Base-by-base conservation (phyloP, 768 basidiomycete genomes). In the Rossbeevera mucosa region DNA sequence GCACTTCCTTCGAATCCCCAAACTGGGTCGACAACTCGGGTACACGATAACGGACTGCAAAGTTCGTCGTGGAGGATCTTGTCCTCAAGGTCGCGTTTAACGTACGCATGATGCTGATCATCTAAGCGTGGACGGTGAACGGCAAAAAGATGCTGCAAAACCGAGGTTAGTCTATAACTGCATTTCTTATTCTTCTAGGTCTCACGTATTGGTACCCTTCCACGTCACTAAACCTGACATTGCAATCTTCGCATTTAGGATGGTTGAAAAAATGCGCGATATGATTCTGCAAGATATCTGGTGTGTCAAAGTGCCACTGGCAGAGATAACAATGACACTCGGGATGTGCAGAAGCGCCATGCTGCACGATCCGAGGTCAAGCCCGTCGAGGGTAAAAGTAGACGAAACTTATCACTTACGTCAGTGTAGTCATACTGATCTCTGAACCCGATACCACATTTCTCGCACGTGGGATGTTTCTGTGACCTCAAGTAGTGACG, bases 201-300 rank as follows among this genome's bases (percentile, higher is more conserved):
- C 70, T 50, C 52, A 78, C 78, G 44, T 71, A 58, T 53, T 70
- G 63, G 52, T 72, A 68, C 2, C 66, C 65, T 41, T 66, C 66
- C 22, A 69, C 61, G 51, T 76, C 73, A 42, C 64, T 55, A 51
- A 78, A 79, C 26, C 76, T 74, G 42, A 70, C 47, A n/a, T 64
- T 59, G 47, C 79, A 80, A 26, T 64, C 59, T 22, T 61, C 53
- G 50, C 80, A 80, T 48, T 72, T 74, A 3, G 80, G 76, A 61
- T 80, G 80, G 16, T 56, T 62, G 21, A 67, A 63, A 16, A 79
- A 78, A 11, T 67, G 65, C 18, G 53, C 63, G 57, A 74, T 76
- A 53, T 80, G 79, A 26, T 64, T 65, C 42, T 72, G 66, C 22
- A 76, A 53, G 18, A 65, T 59, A 21, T 72, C 69, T 2, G 61